Evolutionary conservation across 116 monocot species (phyloP), one percentile per base, ranked within the genome.

Genomic region (Zostera marina): DNA sequence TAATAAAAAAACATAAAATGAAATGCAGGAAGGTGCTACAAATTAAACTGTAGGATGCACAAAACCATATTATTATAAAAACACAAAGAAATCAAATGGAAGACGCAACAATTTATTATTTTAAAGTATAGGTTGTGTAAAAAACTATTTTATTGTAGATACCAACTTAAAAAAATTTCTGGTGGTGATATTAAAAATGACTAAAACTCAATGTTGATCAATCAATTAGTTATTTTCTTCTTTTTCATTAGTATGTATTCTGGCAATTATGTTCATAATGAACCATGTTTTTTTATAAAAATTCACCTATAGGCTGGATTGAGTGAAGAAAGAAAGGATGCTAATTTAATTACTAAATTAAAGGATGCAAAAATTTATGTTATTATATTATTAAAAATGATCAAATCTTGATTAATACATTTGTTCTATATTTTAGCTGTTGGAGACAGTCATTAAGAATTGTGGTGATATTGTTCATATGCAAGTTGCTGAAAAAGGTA

Each of bases 381-480:
- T 12, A 14, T 22, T 55, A 22, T 32, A 22, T 32, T 55, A 32
- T 24, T 13, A 0, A 3, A 22, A 43, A n/a, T 32, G 32, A 32
- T 32, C 19, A 41, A 41, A 20, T 17, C 3, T 22, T 13, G 43
- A 22, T 17, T 25, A 10, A 10, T 32, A 32, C 32, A 21, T 14
- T 47, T 21, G 16, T 47, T 23, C 21, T 42, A 17, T 64, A 41
- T 42, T 69, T 59, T 69, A 99, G 99, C 64, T 99, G n/a, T 54
- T 99, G 63, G 96, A 96, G 59, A 96, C 96, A 22, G 58, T 89
- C 60, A 73, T 96, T 63, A 96, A 96, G 52, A 80, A 82, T 68
- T 96, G 89, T 71, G 96, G 96, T 22, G 89, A 96, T 52, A 71
- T 82, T 64, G 80, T 89, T 43, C 89, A 96, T 61, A 85, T 89